Evolutionary conservation across 495 filamentous ascomycete species (phyloP).

Genomic region (Trichoderma virens): DNA sequence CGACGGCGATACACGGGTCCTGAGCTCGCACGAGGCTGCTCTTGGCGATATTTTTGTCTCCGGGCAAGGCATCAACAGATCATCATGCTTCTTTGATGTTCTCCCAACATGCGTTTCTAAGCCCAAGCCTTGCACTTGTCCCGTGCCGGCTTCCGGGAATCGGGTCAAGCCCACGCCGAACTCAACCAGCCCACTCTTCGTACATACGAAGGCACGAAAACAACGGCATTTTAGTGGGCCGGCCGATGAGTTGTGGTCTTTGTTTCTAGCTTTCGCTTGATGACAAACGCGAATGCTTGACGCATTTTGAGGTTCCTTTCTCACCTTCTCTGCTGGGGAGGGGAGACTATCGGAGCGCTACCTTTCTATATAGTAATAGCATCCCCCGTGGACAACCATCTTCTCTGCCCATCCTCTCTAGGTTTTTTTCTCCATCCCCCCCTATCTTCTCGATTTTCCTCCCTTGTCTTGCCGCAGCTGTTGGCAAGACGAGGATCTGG

Average conservation of each 20-base stretch:
- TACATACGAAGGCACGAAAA: slow-evolving; percentile 1
- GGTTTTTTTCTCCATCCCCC: neutral
- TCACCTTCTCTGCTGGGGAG: neutral
- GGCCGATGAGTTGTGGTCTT: neutral
- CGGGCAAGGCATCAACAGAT: no score
- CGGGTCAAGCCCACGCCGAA: neutral
- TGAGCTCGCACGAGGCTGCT: neutral
- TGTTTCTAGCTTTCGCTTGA: neutral
- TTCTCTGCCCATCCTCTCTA: neutral
- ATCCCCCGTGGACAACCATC: neutral
- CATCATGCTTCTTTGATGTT: no score
- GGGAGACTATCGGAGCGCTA: neutral
- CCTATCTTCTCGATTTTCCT: neutral
- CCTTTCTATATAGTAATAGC: neutral
- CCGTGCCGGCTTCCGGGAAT: slow-evolving; percentile 2
- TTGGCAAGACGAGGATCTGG: neutral
- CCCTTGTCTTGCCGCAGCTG: neutral
- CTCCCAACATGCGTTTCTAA: no score
- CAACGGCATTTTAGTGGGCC: neutral
- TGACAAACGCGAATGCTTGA: neutral
- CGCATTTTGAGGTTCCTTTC: neutral
- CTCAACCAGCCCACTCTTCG: neutral
- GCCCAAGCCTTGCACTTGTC: neutral
- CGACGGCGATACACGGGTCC: neutral
- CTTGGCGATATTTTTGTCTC: no score